Base-by-base conservation (phyloP, 1,139 yeast genomes). In the Geotrichum carabidarum region DNA sequence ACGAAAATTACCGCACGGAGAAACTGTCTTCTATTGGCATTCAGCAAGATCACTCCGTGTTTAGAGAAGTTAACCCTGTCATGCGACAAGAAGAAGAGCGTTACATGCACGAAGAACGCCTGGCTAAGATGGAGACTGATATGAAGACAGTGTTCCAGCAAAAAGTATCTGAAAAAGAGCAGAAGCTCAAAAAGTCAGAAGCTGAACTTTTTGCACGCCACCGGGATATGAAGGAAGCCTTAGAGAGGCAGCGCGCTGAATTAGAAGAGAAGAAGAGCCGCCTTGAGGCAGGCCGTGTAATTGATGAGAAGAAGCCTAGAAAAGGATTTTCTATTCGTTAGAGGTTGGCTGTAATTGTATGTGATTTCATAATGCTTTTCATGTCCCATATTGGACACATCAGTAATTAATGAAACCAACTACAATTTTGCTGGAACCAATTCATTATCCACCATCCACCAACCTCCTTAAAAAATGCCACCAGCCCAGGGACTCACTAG, bases 141-240 rank as follows among this genome's bases (percentile, higher is more conserved):
- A 90, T 94, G 98, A 91, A 93, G 76, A 80, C 84, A 31, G 96
- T 94, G 56, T 94, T 94, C 82, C 96, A 91, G 74, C 95, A 88
- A 69, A 94, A 93, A 76, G 99, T 94, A 41, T 78, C 86, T 57
- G 98, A 91, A 74, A 94, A 94, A 83, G 99, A 94, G 73, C 88
- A 90, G 79, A 91, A 91, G 76, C 81, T 94, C 70, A 96, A 91
- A 76, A 88, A 91, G 74, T 89, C 97, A 50, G 99, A 94, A 74
- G 95, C 96, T 56, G 99, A 94, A 73, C 80, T 94, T 68, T 93
- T 93, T 71, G 82, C 95, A 42, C 84, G 95, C 71, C 99, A 94
- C 74, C 88, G 89, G 72, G 98, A 93, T 71, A 90, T 93, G 94
- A 91, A 93, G 76, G 98, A 91, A 68, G 89, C 88, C 72, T 79